Percentiles rank a stretch among this genome's conserved stretches.
Conservation (phyloP, 2,329 filamentous ascomycete species). For the Claviceps pusilla region DNA sequence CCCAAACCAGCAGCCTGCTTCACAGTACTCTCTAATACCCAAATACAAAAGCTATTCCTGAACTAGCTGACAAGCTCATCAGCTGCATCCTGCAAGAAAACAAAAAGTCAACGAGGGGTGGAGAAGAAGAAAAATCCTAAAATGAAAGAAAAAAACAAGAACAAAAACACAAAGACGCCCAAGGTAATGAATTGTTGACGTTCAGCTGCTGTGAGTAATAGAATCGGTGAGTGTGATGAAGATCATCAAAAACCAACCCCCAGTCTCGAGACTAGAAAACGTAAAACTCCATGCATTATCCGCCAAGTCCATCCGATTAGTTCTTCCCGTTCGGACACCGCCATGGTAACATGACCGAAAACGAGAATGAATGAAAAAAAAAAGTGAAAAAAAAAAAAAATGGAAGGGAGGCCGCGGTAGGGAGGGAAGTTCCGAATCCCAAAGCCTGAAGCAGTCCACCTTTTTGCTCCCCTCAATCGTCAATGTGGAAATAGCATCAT, state of each 20-base stretch:
- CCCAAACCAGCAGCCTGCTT: not conserved
- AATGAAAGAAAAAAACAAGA: no score
- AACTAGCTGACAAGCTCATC: not conserved
- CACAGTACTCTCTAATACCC: not conserved
- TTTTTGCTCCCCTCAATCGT: not conserved
- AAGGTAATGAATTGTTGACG: not conserved
- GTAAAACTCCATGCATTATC: not conserved
- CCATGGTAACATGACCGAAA: not conserved
- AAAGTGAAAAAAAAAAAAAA: not conserved
- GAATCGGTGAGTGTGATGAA: not conserved
- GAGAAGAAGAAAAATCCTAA: not conserved
- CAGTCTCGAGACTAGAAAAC: not conserved
- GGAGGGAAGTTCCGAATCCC: not conserved
- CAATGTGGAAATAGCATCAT: conserved; percentile 11
- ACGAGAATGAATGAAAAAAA: not conserved
- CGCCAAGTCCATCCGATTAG: not conserved
- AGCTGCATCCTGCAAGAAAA: not conserved
- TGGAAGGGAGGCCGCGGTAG: no score
- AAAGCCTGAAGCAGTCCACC: not conserved
- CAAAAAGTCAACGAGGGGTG: no score
- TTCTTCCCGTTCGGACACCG: not conserved
- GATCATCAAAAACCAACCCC: not conserved
- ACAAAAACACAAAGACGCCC: conserved; percentile 1
- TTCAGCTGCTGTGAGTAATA: not conserved
- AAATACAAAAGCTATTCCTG: conserved; percentile 2